Evolutionary conservation across 257 asterid genomes (phyloP).

Genomic region (Nicotiana tabacum): DNA sequence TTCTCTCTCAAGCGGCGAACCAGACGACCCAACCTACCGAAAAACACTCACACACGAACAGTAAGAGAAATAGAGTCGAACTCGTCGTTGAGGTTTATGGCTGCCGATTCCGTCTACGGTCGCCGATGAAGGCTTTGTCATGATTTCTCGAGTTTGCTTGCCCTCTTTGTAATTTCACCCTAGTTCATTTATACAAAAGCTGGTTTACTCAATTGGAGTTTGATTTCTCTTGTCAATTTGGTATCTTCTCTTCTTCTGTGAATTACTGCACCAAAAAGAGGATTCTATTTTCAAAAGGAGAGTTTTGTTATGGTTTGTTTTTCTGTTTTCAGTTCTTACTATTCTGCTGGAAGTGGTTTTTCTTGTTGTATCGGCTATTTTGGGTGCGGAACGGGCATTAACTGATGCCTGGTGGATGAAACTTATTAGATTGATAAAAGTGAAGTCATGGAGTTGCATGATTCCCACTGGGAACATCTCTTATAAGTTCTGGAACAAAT

Average conservation of each 20-base stretch:
- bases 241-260: constrained; percentile 61
- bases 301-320: constrained; percentile 55
- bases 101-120: no score
- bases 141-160: no score
- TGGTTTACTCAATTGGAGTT: constrained; percentile 67
- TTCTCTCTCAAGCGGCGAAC: no score
- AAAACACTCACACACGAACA: no score
- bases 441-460: constrained; percentile 19
- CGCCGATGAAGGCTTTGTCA: no score
- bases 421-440: no score
- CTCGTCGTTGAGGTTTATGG: no score
- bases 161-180: no score
- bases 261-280: constrained; percentile 63
- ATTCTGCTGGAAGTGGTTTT: constrained; percentile 45
- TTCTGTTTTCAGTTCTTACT: constrained; percentile 43
- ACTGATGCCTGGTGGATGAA: constrained; percentile 30
- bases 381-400: constrained; percentile 40
- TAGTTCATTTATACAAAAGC: constrained; percentile 22
- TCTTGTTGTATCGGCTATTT: constrained; percentile 39
- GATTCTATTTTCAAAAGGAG: constrained; percentile 53
- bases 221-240: constrained; percentile 63
- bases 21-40: no score
- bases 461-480: constrained; percentile 63
- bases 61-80: no score
- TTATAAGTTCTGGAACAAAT: constrained; percentile 60